A percentile compares a stretch with the other conserved stretches of the same genome.
Conservation (phyloP, 176 grass and related monocot genomes). For the Oryza glumipatula region DNA sequence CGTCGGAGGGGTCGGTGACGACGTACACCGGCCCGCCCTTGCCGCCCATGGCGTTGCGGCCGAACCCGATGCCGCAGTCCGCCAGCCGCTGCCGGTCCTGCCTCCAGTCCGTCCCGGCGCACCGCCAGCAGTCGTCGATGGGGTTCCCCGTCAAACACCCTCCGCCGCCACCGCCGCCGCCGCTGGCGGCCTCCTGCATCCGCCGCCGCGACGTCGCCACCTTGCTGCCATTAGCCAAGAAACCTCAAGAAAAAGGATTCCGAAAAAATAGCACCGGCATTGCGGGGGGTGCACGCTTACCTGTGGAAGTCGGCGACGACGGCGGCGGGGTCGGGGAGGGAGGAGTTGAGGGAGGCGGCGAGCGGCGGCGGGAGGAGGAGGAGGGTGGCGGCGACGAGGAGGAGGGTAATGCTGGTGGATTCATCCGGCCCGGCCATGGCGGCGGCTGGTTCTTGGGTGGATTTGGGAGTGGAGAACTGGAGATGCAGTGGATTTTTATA, state of each 20-base stretch:
- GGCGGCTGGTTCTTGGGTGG: constrained; percentile 11
- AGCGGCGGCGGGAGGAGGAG: constrained; percentile 13
- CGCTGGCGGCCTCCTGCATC: constrained; percentile 38
- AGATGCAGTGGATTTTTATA: constrained; percentile 47
- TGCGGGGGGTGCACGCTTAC: constrained; percentile 25
- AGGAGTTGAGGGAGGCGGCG: constrained; percentile 28
- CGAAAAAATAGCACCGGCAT: background rate
- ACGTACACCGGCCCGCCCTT: constrained; percentile 85
- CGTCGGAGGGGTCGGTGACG: constrained; percentile 81
- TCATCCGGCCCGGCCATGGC: constrained; percentile 31
- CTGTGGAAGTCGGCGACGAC: constrained; percentile 71
- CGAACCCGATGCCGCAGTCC: constrained; percentile 90
- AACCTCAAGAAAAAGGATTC: background rate
- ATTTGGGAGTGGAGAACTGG: constrained; percentile 25
- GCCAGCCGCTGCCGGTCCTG: constrained; percentile 77
- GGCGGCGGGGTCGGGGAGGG: constrained; percentile 53
- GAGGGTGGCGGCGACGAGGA: background rate
- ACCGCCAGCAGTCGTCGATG: constrained; percentile 92
- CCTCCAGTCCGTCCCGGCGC: constrained; percentile 75
- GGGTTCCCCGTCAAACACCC: constrained; percentile 83
- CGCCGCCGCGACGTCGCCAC: constrained; percentile 52
- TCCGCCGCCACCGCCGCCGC: constrained; percentile 1
- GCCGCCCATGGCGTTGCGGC: constrained; percentile 70
- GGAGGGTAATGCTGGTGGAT: constrained; percentile 42
- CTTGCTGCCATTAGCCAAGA: constrained; percentile 43